A percentile compares a stretch with the other conserved stretches of the same genome.
phyloP scores from a whole-genome alignment of 805 yeast species.

The Yarrowia sp. region DNA sequence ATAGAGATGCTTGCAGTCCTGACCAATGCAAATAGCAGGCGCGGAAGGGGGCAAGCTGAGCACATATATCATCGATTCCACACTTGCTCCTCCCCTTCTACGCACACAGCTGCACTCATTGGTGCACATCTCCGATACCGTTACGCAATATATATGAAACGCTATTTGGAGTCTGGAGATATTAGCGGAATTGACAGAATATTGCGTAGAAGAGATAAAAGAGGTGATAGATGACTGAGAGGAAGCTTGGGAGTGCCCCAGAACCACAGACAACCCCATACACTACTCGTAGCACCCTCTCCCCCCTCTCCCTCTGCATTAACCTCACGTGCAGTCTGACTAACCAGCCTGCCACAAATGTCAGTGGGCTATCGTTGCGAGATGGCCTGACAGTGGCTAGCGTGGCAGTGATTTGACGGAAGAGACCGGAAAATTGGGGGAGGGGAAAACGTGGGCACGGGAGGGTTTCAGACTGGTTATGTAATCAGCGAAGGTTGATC shows the following conservation, averaged over 20 bases:
- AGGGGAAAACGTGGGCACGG: constrained; percentile 32
- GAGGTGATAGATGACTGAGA: too few relatives aligned
- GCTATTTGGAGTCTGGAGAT: constrained; percentile 17
- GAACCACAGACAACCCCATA: too few relatives aligned
- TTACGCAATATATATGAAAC: constrained; percentile 37
- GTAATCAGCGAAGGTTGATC: background rate
- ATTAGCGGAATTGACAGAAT: constrained; percentile 10
- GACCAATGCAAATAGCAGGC: too few relatives aligned
- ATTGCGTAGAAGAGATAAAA: background rate
- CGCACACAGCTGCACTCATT: constrained; percentile 12
- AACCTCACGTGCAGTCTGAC: constrained; percentile 25
- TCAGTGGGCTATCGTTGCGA: constrained; percentile 2
- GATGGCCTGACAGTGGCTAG: constrained; percentile 7
- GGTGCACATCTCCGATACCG: constrained; percentile 28
- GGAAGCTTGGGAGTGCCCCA: too few relatives aligned
- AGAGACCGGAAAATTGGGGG: constrained; percentile 2
- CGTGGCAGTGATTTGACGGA: constrained; percentile 3
- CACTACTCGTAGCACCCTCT: too few relatives aligned
- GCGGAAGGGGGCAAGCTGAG: too few relatives aligned
- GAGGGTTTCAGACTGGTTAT: constrained; percentile 25
- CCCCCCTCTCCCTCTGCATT: background rate
- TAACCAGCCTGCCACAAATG: background rate
- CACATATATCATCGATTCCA: background rate
- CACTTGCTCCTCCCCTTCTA: background rate
- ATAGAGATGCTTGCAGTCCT: background rate